Evolutionary conservation across 441 rosid species (phyloP), one percentile per base, ranked within the genome.

Genomic region (Corymbia citriodora): DNA sequence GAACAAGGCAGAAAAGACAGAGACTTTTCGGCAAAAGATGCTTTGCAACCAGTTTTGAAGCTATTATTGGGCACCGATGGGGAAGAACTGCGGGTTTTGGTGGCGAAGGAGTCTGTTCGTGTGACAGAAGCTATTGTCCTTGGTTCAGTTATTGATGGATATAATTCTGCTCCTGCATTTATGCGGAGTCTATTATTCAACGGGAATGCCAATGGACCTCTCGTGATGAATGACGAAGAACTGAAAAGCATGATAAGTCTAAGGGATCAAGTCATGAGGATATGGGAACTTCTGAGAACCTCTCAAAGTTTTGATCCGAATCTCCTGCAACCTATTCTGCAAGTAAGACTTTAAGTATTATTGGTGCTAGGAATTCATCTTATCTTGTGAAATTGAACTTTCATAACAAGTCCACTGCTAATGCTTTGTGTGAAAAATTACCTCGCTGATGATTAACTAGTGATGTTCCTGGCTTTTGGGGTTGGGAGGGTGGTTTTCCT

Each of bases 1-100:
- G 96, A 93, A 87, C 98, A 98, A 90, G 99, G 99, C 91, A 96
- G 96, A 65, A 96, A 96, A 93, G 99, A 98, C 90, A 95, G 98
- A 87, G 99, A 98, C 90, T 98, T 97, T 93, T 95, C 98, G 3
- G 95, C 98, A 45, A 96, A 96, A 89, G 99, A 97, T 89, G 99
- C 98, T 89, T 88, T 98, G 89, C 99, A 98, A 88, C 99, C 99
- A 59, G 97, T 97, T 90, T 91, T 97, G 92, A 96, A 95, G 95
- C 95, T 98, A 55, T 93, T 98, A 87, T 89, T 98, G 91, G 97
- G 92, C 90, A 93, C 95, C 54, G 96, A 96, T 23, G 99, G 99
- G 29, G 99, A 97, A 94, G 97, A 95, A 92, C 97, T 98, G 88
- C 92, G 96, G 90, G 61, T 45, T 88, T 94, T 98, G 89, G 99